Evolutionary conservation across 305 asterid genomes (phyloP).

Genomic region (Coffea humblotiana): DNA sequence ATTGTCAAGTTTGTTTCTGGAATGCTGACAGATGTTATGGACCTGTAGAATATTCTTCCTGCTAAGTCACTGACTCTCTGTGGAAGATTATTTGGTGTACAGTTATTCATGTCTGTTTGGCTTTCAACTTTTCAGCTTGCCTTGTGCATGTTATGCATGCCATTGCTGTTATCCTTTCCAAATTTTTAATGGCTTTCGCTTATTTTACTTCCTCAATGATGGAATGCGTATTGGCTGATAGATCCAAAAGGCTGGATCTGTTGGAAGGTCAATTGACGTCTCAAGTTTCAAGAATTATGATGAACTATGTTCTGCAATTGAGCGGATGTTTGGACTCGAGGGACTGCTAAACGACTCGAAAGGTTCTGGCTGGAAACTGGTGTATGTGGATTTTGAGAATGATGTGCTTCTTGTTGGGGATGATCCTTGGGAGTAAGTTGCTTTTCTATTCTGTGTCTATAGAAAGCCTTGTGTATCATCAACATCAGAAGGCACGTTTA

Average conservation of each 20-base stretch:
- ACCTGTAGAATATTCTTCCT: neutral
- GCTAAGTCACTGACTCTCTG: neutral
- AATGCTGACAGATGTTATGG: neutral
- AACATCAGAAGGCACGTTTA: neutral
- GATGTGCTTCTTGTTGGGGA: constrained; percentile 94
- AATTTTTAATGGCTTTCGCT: neutral
- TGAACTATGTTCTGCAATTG: constrained; percentile 78
- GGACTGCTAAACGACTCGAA: constrained; percentile 67
- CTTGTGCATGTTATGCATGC: neutral
- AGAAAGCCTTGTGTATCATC: neutral
- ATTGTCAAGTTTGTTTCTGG: neutral
- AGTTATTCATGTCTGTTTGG: neutral
- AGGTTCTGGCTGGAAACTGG: constrained; percentile 87
- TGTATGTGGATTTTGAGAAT: constrained; percentile 79
- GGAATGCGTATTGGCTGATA: constrained; percentile 22
- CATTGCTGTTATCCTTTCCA: neutral
- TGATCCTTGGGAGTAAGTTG: constrained; percentile 97
- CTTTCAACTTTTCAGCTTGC: neutral
- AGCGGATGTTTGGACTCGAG: constrained; percentile 84
- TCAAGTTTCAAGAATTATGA: constrained; percentile 70
- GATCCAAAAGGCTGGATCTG: constrained; percentile 94
- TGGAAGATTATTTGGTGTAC: neutral
- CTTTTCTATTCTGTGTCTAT: neutral
- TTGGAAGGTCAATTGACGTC: constrained; percentile 91
- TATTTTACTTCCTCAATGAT: neutral